phyloP scores from a whole-genome alignment of 1,284 basidiomycete genomes.

The Cryptococcus sp. region DNA sequence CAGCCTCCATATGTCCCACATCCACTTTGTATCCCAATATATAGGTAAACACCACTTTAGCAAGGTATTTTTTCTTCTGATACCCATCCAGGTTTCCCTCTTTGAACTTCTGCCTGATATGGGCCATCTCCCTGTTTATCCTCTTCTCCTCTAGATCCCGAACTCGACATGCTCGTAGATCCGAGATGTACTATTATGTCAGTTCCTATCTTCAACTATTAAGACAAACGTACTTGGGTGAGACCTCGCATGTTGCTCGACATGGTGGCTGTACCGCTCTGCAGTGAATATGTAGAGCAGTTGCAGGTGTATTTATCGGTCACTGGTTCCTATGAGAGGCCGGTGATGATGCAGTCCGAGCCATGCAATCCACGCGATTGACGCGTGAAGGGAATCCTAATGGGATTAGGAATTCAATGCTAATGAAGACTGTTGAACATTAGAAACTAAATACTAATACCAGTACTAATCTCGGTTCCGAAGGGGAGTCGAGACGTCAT shows the following conservation, averaged over 20 bases:
- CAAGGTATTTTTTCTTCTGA: constrained; percentile 92
- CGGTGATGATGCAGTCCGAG: too few relatives aligned
- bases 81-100: constrained; percentile 97
- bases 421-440: too few relatives aligned
- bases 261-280: too few relatives aligned
- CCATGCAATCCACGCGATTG: too few relatives aligned
- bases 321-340: too few relatives aligned
- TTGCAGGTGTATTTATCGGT: too few relatives aligned
- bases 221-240: constrained; percentile 73
- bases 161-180: constrained; percentile 77
- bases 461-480: too few relatives aligned
- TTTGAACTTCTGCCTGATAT: constrained; percentile 98
- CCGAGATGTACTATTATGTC: constrained; percentile 81
- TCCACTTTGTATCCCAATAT: constrained; percentile 99
- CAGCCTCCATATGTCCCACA: constrained; percentile 98
- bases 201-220: neutral
- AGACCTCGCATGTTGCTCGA: constrained; percentile 82
- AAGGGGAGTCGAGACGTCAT: too few relatives aligned
- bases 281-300: too few relatives aligned
- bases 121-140: constrained; percentile 99
- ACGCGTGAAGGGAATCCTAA: too few relatives aligned
- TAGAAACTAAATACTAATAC: too few relatives aligned
- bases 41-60: constrained; percentile 97
- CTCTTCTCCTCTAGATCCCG: constrained; percentile 69
- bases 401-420: too few relatives aligned